phyloP scores from a whole-genome alignment of 768 basidiomycete genomes.

The Mycena leptocephala region DNA sequence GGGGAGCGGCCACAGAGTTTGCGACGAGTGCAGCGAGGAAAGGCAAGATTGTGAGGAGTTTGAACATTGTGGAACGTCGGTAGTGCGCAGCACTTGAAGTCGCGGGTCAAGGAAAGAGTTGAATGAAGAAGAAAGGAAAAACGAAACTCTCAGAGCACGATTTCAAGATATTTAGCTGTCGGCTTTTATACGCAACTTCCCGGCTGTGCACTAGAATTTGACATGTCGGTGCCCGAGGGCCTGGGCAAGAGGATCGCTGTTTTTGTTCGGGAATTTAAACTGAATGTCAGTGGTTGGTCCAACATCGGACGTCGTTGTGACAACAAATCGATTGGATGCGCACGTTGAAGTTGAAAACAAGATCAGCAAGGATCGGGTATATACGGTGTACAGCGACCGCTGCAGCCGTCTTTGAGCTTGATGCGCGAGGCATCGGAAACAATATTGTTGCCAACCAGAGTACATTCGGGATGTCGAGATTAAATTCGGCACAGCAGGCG shows the following conservation, averaged over 20 bases:
- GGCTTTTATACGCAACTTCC: conserved; percentile 7
- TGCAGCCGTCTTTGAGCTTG: background rate
- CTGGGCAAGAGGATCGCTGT: background rate
- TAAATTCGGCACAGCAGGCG: conserved; percentile 11
- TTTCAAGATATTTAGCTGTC: conserved; percentile 1
- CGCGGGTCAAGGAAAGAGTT: conserved; percentile 11
- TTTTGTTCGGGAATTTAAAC: background rate
- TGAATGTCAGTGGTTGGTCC: conserved; percentile 6
- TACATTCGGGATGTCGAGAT: conserved; percentile 17
- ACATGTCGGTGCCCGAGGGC: background rate
- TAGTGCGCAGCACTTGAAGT: conserved; percentile 13
- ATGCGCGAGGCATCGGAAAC: background rate
- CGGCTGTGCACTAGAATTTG: background rate
- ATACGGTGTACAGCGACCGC: conserved; percentile 7
- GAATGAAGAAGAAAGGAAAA: conserved; percentile 7
- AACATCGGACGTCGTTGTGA: conserved; percentile 12
- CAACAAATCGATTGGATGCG: conserved; percentile 14
- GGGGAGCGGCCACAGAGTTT: conserved; percentile 16
- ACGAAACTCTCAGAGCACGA: conserved; percentile 10
- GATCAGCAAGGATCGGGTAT: background rate
- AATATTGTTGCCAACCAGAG: conserved; percentile 14
- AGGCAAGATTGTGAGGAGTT: conserved; percentile 18
- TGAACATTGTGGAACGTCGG: conserved; percentile 14
- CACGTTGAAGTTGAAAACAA: conserved; percentile 14
- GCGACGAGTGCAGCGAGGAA: conserved; percentile 16